These are phyloP conservation scores for Brassica balearica DNA, from an alignment of 441 rosid genomes.

Conservation along the genomic window DNA sequence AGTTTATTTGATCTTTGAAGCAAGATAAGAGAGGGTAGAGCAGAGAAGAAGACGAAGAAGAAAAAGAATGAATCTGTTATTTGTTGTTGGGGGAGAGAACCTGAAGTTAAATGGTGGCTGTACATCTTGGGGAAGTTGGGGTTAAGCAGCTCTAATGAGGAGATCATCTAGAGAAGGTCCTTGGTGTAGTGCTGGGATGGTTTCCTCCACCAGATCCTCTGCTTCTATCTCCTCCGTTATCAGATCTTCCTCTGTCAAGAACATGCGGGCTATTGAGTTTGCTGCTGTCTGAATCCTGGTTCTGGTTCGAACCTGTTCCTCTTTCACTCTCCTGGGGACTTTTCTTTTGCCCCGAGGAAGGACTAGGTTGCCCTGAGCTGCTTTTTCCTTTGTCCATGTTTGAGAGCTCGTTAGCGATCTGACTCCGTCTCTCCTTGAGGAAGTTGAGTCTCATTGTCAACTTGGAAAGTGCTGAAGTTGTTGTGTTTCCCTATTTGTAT, in stretches of 20 bases:
- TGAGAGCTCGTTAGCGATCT: slow-evolving; percentile 68
- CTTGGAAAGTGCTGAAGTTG: slow-evolving; percentile 68
- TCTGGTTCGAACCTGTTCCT: slow-evolving; percentile 32
- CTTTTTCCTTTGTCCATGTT: slow-evolving; percentile 59
- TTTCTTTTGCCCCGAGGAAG: slow-evolving; percentile 40
- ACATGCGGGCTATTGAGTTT: slow-evolving; percentile 33
- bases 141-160: slow-evolving; percentile 11
- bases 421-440: slow-evolving; percentile 83
- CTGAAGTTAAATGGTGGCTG: slow-evolving; percentile 28
- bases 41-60: not conserved
- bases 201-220: slow-evolving; percentile 49
- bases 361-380: slow-evolving; percentile 44
- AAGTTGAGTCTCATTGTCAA: slow-evolving; percentile 79
- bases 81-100: slow-evolving; percentile 17
- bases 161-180: slow-evolving; percentile 57
- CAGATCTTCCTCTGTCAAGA: slow-evolving; percentile 53
- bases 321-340: slow-evolving; percentile 43
- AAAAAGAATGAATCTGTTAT: slow-evolving; percentile 40
- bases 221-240: slow-evolving; percentile 50
- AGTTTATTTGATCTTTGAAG: slow-evolving; percentile 30
- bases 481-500: slow-evolving; percentile 54
- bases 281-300: slow-evolving; percentile 42
- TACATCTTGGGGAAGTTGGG: slow-evolving; percentile 26
- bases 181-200: slow-evolving; percentile 41
- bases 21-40: not conserved